These are phyloP conservation scores for Backusella tuberculispora DNA, from an alignment of 192 early-diverging fungal genomes.

Conservation along the genomic window DNA sequence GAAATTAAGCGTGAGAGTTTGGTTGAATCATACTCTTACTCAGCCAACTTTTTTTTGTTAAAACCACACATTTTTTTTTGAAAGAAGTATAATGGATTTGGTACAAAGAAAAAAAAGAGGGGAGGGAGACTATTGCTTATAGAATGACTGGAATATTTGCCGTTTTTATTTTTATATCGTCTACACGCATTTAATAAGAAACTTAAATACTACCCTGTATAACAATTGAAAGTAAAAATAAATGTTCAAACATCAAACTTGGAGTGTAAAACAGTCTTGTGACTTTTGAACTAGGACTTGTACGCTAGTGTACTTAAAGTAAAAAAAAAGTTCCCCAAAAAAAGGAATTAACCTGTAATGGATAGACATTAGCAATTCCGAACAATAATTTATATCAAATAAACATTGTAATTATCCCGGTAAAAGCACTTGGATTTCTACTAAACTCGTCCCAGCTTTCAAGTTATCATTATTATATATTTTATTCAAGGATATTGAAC, in stretches of 20 bases:
- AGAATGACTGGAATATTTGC: no score
- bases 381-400: background rate
- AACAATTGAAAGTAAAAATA: background rate
- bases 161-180: background rate
- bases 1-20: conserved; percentile 6
- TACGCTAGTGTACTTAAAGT: background rate
- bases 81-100: background rate
- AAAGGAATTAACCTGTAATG: background rate
- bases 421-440: background rate
- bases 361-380: background rate
- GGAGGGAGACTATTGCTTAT: no score
- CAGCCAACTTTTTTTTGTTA: background rate
- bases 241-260: background rate
- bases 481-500: no score
- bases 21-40: background rate
- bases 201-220: background rate
- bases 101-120: background rate
- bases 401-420: background rate
- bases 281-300: background rate
- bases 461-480: no score
- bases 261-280: background rate
- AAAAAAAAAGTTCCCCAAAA: background rate
- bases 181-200: background rate
- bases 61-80: background rate
- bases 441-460: no score